Evolutionary conservation across 805 yeast genomes (phyloP), one percentile per base, ranked within the genome.

Genomic region (Lipomyces lipofer): DNA sequence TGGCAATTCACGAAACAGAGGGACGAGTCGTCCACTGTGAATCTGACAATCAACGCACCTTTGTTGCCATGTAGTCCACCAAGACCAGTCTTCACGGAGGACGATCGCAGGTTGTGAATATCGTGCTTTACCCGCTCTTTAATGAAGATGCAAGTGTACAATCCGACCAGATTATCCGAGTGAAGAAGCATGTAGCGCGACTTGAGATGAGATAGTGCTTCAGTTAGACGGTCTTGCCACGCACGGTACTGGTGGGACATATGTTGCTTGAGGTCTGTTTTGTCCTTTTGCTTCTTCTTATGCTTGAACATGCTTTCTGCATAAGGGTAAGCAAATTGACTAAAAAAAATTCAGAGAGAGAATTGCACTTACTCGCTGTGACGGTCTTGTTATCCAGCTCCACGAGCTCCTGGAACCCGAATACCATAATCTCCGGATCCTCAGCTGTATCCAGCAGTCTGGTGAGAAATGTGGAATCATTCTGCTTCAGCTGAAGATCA

Each of bases 341-440:
- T 13, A 30, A n/a, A 4, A 12, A 10, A 13, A 3, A 21, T 15
- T 27, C n/a, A 17, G 13, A 12, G 21, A 8, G n/a, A 36, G 25
- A 12, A 7, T 17, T 21, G 6, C n/a, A 15, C 60, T 2, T 49
- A 56, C 60, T 80, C 65, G 94, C 95, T 0, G 88, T 82, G 38
- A 85, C 82, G 52, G 90, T 78, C 82, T 89, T 88, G 65, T 88
- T 86, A 12, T 92, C 88, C 42, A 94, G 73, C 65, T 91, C 97
- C 10, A 90, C 83, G 30, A 91, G 84, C 65, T 94, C 99, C 69
- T 94, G 96, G 35, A 94, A 74, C 1, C 97, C 98, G 58, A 94
- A 76, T 1, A 85, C 85, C 19, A 88, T 83, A 1, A 91, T 68
- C 64, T 92, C 97, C 33, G 86, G 81, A 28, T 69, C 57, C 25